Percentiles rank a stretch among this genome's conserved stretches.
Evolutionary conservation across 2,329 filamentous ascomycete species (phyloP).

Genomic region (Penicillium frequentans): DNA sequence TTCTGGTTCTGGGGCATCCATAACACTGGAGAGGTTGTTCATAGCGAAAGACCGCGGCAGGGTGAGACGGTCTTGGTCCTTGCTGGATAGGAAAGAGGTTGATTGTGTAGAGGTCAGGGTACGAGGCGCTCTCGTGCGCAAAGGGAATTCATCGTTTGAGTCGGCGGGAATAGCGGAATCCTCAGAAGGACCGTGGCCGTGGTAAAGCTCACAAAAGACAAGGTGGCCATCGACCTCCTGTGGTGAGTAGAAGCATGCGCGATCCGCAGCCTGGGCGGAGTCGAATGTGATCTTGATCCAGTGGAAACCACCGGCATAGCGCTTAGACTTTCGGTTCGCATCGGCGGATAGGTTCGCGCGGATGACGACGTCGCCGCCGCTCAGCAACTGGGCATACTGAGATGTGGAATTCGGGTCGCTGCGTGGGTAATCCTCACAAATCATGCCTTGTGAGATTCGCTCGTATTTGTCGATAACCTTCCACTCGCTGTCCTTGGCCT

Average conservation of each 20-base stretch:
- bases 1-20: slow-evolving; percentile 25
- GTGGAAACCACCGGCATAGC: slow-evolving; percentile 78
- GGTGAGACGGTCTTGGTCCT: slow-evolving; percentile 33
- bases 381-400: slow-evolving; percentile 70
- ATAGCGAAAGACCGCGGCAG: slow-evolving; percentile 42
- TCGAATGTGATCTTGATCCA: slow-evolving; percentile 91
- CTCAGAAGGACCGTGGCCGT: slow-evolving; percentile 61
- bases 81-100: slow-evolving; percentile 31
- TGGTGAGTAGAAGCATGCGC: slow-evolving; percentile 68
- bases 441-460: slow-evolving; percentile 71
- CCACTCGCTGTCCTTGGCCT: slow-evolving; percentile 67
- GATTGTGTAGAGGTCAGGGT: slow-evolving; percentile 39
- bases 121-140: slow-evolving; percentile 31
- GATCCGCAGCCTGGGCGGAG: slow-evolving; percentile 68
- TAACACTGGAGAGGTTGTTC: slow-evolving; percentile 35
- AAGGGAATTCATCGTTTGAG: slow-evolving; percentile 24
- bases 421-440: slow-evolving; percentile 91
- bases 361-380: slow-evolving; percentile 70
- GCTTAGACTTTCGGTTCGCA: slow-evolving; percentile 76
- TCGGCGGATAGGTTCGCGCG: slow-evolving; percentile 67
- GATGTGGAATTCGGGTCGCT: slow-evolving; percentile 71
- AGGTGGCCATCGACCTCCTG: slow-evolving; percentile 70
- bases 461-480: slow-evolving; percentile 89
- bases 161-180: slow-evolving; percentile 63
- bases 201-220: slow-evolving; percentile 70